Evolutionary conservation across 2,329 filamentous ascomycete species (phyloP), one percentile per base, ranked within the genome.

Genomic region (Fusarium sambucinum): DNA sequence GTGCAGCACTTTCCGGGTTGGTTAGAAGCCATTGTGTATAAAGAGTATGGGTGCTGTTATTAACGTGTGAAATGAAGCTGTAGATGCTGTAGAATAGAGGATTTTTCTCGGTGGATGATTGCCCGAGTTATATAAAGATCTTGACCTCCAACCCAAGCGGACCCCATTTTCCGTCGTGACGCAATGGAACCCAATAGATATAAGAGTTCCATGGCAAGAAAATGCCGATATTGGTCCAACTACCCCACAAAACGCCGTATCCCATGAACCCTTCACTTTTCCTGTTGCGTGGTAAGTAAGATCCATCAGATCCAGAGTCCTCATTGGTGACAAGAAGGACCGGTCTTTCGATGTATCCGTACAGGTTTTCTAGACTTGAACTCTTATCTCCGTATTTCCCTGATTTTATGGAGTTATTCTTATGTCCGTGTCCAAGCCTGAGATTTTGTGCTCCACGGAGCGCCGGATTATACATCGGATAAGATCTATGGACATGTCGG

Each of bases 1-100:
- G 80, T 80, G 78, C 86, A 88, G 82, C 86, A 88, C 55, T 78
- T 71, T 56, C 74, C 83, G 14, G 85, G 85, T 55, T 82, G 80
- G 70, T 86, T 80, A 5, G 86, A 88, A 35, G 86, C 83, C 86
- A 88, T 88, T 55, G 42, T 52, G 45, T 46, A 32, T 32, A 51
- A 17, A 23, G 10, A 30, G 29, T 51, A 27, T 35, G 14, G 17
- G 25, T 53, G n/a, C 51, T 38, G 30, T 41, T 46, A 37, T 37
- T 16, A 19, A 46, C 14, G 46, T 27, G 17, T 6, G 6, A 17
- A 25, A 48, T 25, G 2, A 25, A 41, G 23, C 14, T 56, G 30
- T 35, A 33, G 55, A 53, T 19, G 40, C 17, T 4, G 16, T 7
- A 37, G 42, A 37, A 30, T 12, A 19, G 35, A 25, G 27, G 32